These are phyloP conservation scores for Linnemannia elongata DNA, from an alignment of 192 early-diverging fungal genomes.

Conservation along the genomic window DNA sequence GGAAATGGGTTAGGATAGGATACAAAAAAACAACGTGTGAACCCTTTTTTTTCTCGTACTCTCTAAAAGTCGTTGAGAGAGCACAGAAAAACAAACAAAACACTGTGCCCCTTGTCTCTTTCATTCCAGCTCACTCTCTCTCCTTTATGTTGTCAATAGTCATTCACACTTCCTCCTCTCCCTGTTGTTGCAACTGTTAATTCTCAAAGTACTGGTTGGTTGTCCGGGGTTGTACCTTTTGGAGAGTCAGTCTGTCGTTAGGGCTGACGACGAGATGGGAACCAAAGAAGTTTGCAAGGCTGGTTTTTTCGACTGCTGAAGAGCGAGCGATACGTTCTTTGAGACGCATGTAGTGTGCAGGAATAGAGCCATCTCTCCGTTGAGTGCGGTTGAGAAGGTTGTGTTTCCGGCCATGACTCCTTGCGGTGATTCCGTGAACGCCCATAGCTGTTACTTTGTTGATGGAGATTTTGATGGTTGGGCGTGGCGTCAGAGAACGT, in stretches of 20 bases:
- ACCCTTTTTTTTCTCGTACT: neutral
- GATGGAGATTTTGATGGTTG: neutral
- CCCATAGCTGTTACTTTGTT: constrained; percentile 3
- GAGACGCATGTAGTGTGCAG: constrained; percentile 16
- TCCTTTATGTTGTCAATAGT: neutral
- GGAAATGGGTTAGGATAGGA: neutral
- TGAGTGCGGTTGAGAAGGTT: neutral
- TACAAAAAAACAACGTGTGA: neutral
- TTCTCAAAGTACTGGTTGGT: neutral
- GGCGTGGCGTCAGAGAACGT: neutral
- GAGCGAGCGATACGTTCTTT: constrained; percentile 41
- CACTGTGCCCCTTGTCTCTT: neutral
- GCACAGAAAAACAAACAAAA: neutral
- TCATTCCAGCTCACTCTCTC: neutral
- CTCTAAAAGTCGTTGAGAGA: neutral
- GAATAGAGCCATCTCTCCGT: neutral
- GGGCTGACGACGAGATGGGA: constrained; percentile 5
- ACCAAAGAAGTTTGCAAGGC: neutral
- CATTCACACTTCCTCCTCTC: neutral
- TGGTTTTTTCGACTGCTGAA: neutral
- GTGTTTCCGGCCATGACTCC: neutral
- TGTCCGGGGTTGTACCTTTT: neutral
- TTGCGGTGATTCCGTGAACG: constrained; percentile 4
- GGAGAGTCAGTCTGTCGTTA: neutral
- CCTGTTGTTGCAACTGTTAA: neutral